Evolutionary conservation across 805 yeast species (phyloP), one percentile per base, ranked within the genome.

Genomic region (Starmerella apis): DNA sequence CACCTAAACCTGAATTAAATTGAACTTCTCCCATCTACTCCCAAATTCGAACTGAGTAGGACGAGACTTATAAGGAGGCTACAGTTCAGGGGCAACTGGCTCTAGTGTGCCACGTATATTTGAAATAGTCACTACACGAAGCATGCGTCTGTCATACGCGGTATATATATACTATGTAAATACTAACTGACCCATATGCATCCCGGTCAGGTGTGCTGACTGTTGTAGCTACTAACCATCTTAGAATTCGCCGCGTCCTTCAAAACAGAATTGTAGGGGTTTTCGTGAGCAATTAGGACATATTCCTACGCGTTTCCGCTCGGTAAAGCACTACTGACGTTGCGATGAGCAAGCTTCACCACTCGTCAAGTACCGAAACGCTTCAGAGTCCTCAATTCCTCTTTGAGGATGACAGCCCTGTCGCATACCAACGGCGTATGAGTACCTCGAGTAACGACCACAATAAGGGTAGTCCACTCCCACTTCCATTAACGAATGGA

Each of bases 331-430:
- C 35, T 9, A 14, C 30, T 8, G 19, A n/a, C 6, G 43, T 31
- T 13, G 31, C 23, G 7, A 46, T 46, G 48, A 46, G 31, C 37
- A 46, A 46, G 22, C 32, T 46, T 14, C 43, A 19, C 19, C 48
- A 46, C 3, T 46, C 48, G 10, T 31, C 43, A 14, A 46, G 48
- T 31, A 14, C 32, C 3, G 48, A 46, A 6, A 46, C 37, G 18
- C 37, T 46, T 22, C 43, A 18, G 14, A 38, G 31, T 13, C 23
- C 30, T 14, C 41, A 37, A 18, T 23, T 20, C 18, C 27, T 37
- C 14, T 24, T 25, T 6, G 43, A 31, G 14, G 31, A 38, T 38
- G 43, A 38, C 31, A 38, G 43, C 31, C 43, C 43, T 22, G 43
- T 25, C 2, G 20, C 20, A 13, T 38, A 24, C 19, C 43, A 13